Evolutionary conservation across 2,329 filamentous ascomycete species (phyloP), one percentile per base, ranked within the genome.

Genomic region (Ophiostoma angusticollis): DNA sequence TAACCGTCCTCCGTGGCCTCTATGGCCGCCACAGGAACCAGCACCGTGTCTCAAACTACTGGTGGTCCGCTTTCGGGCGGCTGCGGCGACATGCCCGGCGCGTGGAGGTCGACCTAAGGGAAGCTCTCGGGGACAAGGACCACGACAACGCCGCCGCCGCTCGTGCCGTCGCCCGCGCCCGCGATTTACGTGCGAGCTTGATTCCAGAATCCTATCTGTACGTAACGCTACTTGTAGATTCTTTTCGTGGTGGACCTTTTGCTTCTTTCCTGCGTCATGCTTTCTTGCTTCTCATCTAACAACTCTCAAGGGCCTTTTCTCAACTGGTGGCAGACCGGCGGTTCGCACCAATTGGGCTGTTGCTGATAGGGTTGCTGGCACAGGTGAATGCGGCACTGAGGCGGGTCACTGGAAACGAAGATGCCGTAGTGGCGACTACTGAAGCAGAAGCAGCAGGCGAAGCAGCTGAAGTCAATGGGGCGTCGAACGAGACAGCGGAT

Each of bases 21-120:
- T 74, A 79, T 58, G 78, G 84, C 55, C 84, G 86, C 51, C 91
- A 95, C 64, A 80, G 78, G 54, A 96, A 95, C 62, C 89, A 96
- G 62, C 89, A 96, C 58, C 78, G 78, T 40, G 68, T 72, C 45
- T 72, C 78, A 22, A 37, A 37, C 12, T 74, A 76, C 54, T 98
- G 89, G 89, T 96, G 83, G 75, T 55, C 62, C 13, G 73, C 76
- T 50, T 74, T 95, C 45, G 70, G 70, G 38, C 69, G 80, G 47
- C 68, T 95, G 47, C 76, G 84, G 25, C 80, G 83, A 33, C 68
- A 76, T 41, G 56, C 80, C 8, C 60, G 61, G 8, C 68, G 69
- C 39, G 61, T 94, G 3, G 50, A 67, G 1, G 56, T 56, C 18
- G 54, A 65, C 14, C 48, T 59, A n/a, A n/a, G n/a, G n/a, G n/a